Evolutionary conservation across 139 green algal species (phyloP).

Genomic region (Parachlorella kessleri): DNA sequence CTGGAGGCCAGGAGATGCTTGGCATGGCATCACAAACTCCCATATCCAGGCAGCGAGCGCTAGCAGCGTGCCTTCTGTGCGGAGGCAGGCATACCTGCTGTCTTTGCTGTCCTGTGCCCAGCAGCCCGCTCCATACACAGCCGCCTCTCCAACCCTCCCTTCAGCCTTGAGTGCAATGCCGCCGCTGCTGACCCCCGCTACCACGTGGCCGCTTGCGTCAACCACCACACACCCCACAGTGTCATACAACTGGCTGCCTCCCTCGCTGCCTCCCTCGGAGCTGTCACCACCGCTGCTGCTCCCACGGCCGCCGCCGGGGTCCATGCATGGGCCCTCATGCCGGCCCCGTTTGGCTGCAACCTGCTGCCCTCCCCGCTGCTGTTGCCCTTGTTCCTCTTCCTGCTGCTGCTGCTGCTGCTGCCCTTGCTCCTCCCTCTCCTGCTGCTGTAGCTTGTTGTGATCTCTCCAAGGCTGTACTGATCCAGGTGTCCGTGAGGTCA

Average conservation of each 20-base stretch:
- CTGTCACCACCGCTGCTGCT: background rate
- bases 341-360: background rate
- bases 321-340: too few species aligned
- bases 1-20: background rate
- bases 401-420: conserved; percentile 7
- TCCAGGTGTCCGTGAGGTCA: too few species aligned
- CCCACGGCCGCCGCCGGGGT: background rate
- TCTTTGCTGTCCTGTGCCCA: conserved; percentile 60
- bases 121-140: conserved; percentile 75
- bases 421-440: background rate
- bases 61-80: too few species aligned
- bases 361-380: background rate
- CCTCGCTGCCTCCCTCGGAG: background rate
- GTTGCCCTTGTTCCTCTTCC: conserved; percentile 2
- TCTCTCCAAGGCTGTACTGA: too few species aligned
- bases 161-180: conserved; percentile 81
- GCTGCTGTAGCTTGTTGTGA: too few species aligned
- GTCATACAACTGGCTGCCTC: conserved; percentile 45
- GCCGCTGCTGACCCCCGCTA: conserved; percentile 80
- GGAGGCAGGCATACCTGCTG: too few species aligned
- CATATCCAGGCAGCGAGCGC: background rate
- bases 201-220: conserved; percentile 52
- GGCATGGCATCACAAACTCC: background rate
- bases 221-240: conserved; percentile 77
- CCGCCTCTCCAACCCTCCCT: conserved; percentile 84